Base-by-base conservation (phyloP, 2,329 filamentous ascomycete genomes). In the Helminthosporium solani region DNA sequence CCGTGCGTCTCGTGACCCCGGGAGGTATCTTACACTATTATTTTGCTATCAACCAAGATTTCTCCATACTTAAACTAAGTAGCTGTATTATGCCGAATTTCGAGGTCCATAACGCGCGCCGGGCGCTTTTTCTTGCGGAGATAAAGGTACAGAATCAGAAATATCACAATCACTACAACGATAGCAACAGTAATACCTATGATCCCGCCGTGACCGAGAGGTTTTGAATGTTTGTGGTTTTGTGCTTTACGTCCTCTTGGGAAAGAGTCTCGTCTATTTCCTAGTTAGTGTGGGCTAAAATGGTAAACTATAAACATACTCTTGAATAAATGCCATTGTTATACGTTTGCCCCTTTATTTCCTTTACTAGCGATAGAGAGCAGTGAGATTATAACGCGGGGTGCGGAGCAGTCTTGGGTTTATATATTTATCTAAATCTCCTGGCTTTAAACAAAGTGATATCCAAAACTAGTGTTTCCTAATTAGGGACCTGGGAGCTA, bases 41-140 rank as follows among this genome's bases (percentile, higher is more conserved):
- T 25, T 40, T 42, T 33, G 33, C 16, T 31, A 42, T 42, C 20
- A 33, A 16, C 39, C 33, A 42, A 42, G 28, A 33, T 31, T 42
- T 3, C 25, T 42, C 39, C 33, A 42, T 25, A 43, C 27, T 31
- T 33, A 41, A 21, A 35, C 14, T 43, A 36, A 44, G 6, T 37
- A 44, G 41, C 20, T 27, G 21, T 44, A 39, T 12, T 39, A 44
- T 44, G 6, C 35, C 20, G 20, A 34, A 44, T 44, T 44, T 44
- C 19, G 9, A 43, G 33, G 14, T 21, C 41, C 18, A 18, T 43
- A 28, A 43, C 8, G 12, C n/a, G 11, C 21, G n/a, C 41, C 19
- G 18, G 31, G n/a, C 41, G 41, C 12, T 36, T 43, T 37, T 43
- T 37, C 33, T 43, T 43, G 27, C 28, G 19, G 15, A 36, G 8